Evolutionary conservation across 2,329 filamentous ascomycete species (phyloP).

Genomic region (Apiospora saccharicola): DNA sequence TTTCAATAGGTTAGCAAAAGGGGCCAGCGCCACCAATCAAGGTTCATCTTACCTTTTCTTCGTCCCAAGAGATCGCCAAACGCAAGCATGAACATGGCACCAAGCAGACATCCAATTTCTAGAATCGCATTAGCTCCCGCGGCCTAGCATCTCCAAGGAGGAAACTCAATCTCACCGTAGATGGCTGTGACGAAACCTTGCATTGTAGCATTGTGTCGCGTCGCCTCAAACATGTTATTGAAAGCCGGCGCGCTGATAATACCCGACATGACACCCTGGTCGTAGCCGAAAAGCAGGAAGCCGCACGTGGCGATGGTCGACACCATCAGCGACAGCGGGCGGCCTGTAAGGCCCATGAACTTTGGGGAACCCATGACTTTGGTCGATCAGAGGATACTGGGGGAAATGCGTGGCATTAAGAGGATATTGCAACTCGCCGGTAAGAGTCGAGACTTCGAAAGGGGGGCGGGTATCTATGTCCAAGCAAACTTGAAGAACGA

Average conservation of each 20-base stretch:
- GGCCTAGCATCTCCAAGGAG: not conserved
- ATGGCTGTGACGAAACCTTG: conserved; percentile 56
- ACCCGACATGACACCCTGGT: conserved; percentile 87
- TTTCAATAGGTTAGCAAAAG: not conserved
- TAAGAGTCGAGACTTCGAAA: not conserved
- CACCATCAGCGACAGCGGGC: conserved; percentile 61
- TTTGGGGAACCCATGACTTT: conserved; percentile 58
- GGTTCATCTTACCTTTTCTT: conserved; percentile 46
- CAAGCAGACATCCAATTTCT: conserved; percentile 51
- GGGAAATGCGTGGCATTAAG: not conserved
- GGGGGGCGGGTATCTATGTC: not conserved
- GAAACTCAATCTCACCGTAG: conserved; percentile 41
- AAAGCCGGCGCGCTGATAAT: conserved; percentile 64
- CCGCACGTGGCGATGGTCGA: conserved; percentile 74
- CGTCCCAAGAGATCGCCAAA: conserved; percentile 61
- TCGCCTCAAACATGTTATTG: conserved; percentile 55
- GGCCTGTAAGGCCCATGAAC: conserved; percentile 67
- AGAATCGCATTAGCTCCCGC: not conserved
- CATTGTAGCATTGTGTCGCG: conserved; percentile 52
- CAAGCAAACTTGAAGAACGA: not conserved
- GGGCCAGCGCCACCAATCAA: not conserved
- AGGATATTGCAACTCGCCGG: not conserved
- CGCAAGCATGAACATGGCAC: conserved; percentile 57
- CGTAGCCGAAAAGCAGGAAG: conserved; percentile 89
- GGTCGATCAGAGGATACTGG: not conserved